A percentile compares a stretch with the other conserved stretches of the same genome.
Conservation (phyloP, 352 stramenopile genomes). For the Phytophthora litchii region DNA sequence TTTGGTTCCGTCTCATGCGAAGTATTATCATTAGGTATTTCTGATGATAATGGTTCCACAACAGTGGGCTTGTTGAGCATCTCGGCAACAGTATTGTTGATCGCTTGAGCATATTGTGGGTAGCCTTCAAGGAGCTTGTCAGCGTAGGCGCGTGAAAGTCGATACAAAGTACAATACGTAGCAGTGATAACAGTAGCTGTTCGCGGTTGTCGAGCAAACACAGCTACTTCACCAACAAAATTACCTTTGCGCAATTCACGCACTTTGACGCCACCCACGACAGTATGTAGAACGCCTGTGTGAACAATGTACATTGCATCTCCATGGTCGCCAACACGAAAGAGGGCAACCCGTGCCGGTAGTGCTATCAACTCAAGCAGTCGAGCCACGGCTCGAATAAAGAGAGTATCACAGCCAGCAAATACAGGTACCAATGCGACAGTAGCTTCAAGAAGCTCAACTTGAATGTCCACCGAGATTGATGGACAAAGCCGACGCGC, state of each 20-base stretch:
- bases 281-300: conserved; percentile 62
- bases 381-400: conserved; percentile 60
- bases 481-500: conserved; percentile 69
- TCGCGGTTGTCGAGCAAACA: conserved; percentile 67
- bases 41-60: background rate
- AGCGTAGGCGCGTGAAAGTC: conserved; percentile 50
- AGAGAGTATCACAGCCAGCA: conserved; percentile 56
- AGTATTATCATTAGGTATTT: background rate
- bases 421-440: conserved; percentile 69
- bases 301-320: conserved; percentile 79
- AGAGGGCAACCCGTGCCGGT: conserved; percentile 62
- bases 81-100: conserved; percentile 44
- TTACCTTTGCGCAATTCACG: conserved; percentile 68
- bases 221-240: conserved; percentile 72
- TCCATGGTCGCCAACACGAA: conserved; percentile 59
- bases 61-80: conserved; percentile 46
- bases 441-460: conserved; percentile 58
- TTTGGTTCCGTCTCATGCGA: background rate
- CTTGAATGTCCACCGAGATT: conserved; percentile 72
- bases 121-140: conserved; percentile 66
- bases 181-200: conserved; percentile 66
- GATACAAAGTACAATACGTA: conserved; percentile 73
- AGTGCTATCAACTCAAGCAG: conserved; percentile 63
- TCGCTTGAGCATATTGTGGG: conserved; percentile 48
- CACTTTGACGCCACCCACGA: conserved; percentile 68